These are phyloP conservation scores for Arthroderma sp. DNA, from an alignment of 2,329 filamentous ascomycete genomes.

Conservation along the genomic window DNA sequence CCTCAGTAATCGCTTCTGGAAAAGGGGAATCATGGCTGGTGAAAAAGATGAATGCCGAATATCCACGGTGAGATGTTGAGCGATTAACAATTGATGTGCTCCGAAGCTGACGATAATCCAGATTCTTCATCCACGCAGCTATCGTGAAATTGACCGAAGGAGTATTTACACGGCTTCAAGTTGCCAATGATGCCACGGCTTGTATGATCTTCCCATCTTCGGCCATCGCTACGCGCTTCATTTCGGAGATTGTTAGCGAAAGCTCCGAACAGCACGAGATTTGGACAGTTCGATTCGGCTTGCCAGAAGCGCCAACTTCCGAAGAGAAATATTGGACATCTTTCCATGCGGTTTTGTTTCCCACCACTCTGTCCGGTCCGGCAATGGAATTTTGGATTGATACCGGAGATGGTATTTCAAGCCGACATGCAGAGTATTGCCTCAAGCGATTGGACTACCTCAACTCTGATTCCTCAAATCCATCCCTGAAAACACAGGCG, in stretches of 20 bases:
- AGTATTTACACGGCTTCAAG: not conserved
- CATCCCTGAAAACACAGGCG: not conserved
- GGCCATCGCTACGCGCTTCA: not conserved
- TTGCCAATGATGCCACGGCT: not conserved
- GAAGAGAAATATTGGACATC: not conserved
- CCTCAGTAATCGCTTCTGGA: not conserved
- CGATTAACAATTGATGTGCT: not conserved
- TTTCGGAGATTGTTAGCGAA: not conserved
- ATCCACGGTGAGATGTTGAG: not conserved
- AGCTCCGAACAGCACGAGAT: not conserved
- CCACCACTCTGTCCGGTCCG: not conserved
- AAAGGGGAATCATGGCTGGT: not conserved
- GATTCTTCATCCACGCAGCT: slow-evolving; percentile 1
- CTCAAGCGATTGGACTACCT: slow-evolving; percentile 1
- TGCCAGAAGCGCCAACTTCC: not conserved
- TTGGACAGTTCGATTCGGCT: not conserved
- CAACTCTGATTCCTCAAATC: not conserved
- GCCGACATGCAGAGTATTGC: slow-evolving; percentile 4
- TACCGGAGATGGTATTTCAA: slow-evolving; percentile 3
- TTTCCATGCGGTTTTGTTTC: slow-evolving; percentile 1
- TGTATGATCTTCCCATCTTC: slow-evolving; percentile 1
- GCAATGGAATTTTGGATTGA: not conserved
- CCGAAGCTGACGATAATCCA: not conserved
- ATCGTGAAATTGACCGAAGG: not conserved
- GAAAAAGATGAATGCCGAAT: not conserved